Evolutionary conservation across 768 basidiomycete species (phyloP).

Genomic region (Amanita rimosa): DNA sequence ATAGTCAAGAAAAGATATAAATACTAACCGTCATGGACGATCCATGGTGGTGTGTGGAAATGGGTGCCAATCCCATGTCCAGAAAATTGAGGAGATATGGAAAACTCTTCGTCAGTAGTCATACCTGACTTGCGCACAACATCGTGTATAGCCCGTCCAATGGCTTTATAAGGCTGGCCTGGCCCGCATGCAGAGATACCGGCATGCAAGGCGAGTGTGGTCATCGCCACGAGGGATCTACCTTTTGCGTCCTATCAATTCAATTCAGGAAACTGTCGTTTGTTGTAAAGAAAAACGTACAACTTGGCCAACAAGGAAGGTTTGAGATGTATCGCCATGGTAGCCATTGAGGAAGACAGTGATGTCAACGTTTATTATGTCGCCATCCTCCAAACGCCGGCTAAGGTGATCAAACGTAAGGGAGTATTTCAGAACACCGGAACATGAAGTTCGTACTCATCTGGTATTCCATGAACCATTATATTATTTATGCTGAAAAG

Average conservation of each 20-base stretch:
- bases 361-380: slow-evolving; percentile 84
- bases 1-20: background rate
- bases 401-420: slow-evolving; percentile 23
- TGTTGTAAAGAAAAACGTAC: slow-evolving; percentile 26
- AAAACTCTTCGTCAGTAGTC: slow-evolving; percentile 24
- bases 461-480: slow-evolving; percentile 82
- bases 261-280: background rate
- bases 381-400: slow-evolving; percentile 69
- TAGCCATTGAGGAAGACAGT: slow-evolving; percentile 77
- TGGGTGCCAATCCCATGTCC: slow-evolving; percentile 82
- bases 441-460: slow-evolving; percentile 43
- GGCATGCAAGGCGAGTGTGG: slow-evolving; percentile 51
- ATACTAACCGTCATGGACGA: slow-evolving; percentile 59
- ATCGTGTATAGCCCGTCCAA: slow-evolving; percentile 61
- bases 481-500: slow-evolving; percentile 77
- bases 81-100: slow-evolving; percentile 59
- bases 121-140: slow-evolving; percentile 19
- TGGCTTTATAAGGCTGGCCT: slow-evolving; percentile 52
- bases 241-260: slow-evolving; percentile 57
- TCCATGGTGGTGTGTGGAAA: slow-evolving; percentile 80
- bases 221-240: slow-evolving; percentile 47
- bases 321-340: slow-evolving; percentile 85
- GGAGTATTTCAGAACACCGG: background rate
- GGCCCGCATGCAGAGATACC: slow-evolving; percentile 73
- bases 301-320: slow-evolving; percentile 72